A percentile compares a stretch with the other conserved stretches of the same genome.
These are phyloP conservation scores for Alternaria panax DNA, from an alignment of 2,329 filamentous ascomycete species.

Conservation along the genomic window DNA sequence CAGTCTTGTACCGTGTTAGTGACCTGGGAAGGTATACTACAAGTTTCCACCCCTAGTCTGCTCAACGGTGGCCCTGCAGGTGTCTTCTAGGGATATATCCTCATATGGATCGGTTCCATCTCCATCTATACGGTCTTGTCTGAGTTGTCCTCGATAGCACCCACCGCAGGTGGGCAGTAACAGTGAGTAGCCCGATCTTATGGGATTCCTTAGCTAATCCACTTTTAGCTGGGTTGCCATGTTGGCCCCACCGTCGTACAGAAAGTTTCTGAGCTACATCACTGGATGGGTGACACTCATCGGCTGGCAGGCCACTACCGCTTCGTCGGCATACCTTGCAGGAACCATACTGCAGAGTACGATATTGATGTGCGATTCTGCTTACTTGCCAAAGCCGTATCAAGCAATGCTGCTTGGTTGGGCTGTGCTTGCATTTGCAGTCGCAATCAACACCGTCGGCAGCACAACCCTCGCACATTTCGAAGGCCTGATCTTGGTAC, in stretches of 20 bases:
- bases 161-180: conserved; percentile 25
- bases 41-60: conserved; percentile 8
- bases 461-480: conserved; percentile 52
- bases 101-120: conserved; percentile 21
- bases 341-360: conserved; percentile 15
- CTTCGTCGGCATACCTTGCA: conserved; percentile 9
- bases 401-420: conserved; percentile 57
- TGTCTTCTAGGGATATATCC: conserved; percentile 15
- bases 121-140: conserved; percentile 20
- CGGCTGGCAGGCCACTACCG: conserved; percentile 23
- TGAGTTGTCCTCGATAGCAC: conserved; percentile 26
- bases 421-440: conserved; percentile 46
- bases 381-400: conserved; percentile 49
- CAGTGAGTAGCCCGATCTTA: background rate
- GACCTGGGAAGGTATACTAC: conserved; percentile 15
- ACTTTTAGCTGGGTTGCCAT: conserved; percentile 15
- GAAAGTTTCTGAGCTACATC: conserved; percentile 20
- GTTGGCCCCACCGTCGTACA: conserved; percentile 53
- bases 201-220: background rate
- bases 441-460: conserved; percentile 52
- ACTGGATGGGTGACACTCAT: conserved; percentile 23
- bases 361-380: conserved; percentile 3
- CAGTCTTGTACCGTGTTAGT: conserved; percentile 8
- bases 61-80: conserved; percentile 25
- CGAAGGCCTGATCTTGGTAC: conserved; percentile 54